Conservation (phyloP, 2,329 filamentous ascomycete species). For the Stemphylium vesicarium region DNA sequence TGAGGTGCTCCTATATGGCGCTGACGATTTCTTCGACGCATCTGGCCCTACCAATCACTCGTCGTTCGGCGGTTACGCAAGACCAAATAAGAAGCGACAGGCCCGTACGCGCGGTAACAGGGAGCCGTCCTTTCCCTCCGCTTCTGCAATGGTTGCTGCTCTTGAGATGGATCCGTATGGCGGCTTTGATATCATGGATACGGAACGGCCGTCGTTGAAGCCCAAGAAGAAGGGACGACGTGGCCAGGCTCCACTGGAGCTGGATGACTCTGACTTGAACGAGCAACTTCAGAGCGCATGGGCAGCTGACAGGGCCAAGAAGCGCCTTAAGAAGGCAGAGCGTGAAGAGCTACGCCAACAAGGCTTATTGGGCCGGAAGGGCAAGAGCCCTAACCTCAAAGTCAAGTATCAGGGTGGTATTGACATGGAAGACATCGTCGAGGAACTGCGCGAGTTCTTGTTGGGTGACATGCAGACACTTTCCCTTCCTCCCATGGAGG, state of each 20-base stretch:
- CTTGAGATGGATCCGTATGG: slow-evolving; percentile 67
- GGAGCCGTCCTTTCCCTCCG: slow-evolving; percentile 56
- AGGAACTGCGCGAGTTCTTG: slow-evolving; percentile 76
- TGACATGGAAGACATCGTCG: slow-evolving; percentile 70
- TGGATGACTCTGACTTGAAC: slow-evolving; percentile 54
- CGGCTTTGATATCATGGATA: slow-evolving; percentile 86
- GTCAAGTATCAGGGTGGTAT: slow-evolving; percentile 77
- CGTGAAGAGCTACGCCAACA: slow-evolving; percentile 54
- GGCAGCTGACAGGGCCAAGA: slow-evolving; percentile 55
- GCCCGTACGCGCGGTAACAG: slow-evolving; percentile 23
- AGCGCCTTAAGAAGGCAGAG: slow-evolving; percentile 55
- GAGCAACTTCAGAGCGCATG: slow-evolving; percentile 50
- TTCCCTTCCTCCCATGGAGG: slow-evolving; percentile 82
- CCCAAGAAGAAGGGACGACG: slow-evolving; percentile 69
- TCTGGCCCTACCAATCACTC: slow-evolving; percentile 27
- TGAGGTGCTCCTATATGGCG: slow-evolving; percentile 64
- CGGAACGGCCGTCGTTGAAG: slow-evolving; percentile 71
- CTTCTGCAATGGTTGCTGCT: slow-evolving; percentile 63
- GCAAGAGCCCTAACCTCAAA: slow-evolving; percentile 59
- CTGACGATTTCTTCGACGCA: slow-evolving; percentile 50
- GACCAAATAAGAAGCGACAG: slow-evolving; percentile 37
- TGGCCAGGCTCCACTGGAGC: slow-evolving; percentile 55
- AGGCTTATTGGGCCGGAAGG: slow-evolving; percentile 54
- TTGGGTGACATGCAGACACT: slow-evolving; percentile 68
- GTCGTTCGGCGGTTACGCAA: slow-evolving; percentile 23